Percentiles rank a stretch among this genome's conserved stretches.
Evolutionary conservation across 163 green algal genomes (phyloP).

Genomic region (Chloromonas sp.): DNA sequence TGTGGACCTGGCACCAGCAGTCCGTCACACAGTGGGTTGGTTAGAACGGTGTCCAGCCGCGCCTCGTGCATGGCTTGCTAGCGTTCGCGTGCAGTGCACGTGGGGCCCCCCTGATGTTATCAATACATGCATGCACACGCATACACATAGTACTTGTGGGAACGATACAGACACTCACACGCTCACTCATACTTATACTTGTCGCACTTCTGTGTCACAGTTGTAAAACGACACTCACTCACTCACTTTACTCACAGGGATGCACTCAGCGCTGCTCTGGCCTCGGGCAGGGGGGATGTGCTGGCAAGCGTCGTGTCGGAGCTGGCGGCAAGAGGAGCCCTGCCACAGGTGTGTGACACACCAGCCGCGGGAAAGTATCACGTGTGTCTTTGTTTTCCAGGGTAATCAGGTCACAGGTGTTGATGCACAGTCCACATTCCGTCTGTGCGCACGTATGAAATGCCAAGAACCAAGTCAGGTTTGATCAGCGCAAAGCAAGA

Average conservation of each 20-base stretch:
- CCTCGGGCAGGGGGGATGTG: conserved; percentile 51
- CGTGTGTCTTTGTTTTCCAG: background rate
- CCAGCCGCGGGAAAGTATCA: background rate
- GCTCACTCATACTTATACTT: background rate
- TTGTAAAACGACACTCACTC: background rate
- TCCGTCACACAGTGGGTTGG: background rate
- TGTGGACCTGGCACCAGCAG: too few species aligned
- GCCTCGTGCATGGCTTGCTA: too few species aligned
- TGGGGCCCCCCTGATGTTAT: too few species aligned
- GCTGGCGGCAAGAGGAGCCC: conserved; percentile 56
- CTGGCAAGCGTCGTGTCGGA: conserved; percentile 77
- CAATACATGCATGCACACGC: too few species aligned
- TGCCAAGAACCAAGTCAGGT: too few species aligned
- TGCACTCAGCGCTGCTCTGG: conserved; percentile 77
- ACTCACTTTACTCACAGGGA: conserved; percentile 49
- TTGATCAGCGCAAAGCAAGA: too few species aligned
- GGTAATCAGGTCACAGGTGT: too few species aligned
- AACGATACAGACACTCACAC: background rate
- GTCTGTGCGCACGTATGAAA: background rate
- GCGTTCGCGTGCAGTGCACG: too few species aligned
- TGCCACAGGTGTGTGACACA: conserved; percentile 28
- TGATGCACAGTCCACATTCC: background rate
- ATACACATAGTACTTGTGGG: background rate
- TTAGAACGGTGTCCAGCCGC: background rate
- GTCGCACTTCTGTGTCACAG: too few species aligned